phyloP scores from a whole-genome alignment of 129 eudicot genomes.

The Rutidosis leptorrhynchoides region DNA sequence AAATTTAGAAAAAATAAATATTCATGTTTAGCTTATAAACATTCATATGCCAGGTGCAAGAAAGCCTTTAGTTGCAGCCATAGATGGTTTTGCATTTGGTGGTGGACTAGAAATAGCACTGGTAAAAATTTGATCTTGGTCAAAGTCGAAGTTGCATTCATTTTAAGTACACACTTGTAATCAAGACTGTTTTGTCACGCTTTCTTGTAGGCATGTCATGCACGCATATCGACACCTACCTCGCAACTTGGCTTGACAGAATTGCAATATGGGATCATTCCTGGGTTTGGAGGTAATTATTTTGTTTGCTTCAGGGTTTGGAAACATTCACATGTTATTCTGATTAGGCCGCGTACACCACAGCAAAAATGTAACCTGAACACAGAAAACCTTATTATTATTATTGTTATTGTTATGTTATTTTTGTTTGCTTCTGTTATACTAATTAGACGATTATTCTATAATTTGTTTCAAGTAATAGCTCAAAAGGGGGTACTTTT shows the following conservation, averaged over 20 bases:
- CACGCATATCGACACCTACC: constrained; percentile 55
- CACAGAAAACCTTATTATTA: too few species aligned
- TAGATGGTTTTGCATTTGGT: constrained; percentile 66
- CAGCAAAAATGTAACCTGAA: too few species aligned
- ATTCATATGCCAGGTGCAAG: constrained; percentile 40
- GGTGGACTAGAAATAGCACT: constrained; percentile 73
- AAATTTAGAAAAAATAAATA: too few species aligned
- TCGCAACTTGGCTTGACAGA: constrained; percentile 65
- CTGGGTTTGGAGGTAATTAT: constrained; percentile 63
- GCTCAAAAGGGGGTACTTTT: neutral
- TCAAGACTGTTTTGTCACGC: neutral
- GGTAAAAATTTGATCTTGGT: constrained; percentile 29
- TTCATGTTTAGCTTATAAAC: constrained; percentile 1
- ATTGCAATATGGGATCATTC: constrained; percentile 62
- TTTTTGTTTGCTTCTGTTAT: neutral
- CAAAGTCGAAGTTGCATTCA: neutral
- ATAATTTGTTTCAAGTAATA: neutral
- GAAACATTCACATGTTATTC: too few species aligned
- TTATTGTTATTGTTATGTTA: too few species aligned
- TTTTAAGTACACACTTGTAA: neutral
- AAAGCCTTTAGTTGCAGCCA: constrained; percentile 72
- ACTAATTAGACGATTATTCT: neutral
- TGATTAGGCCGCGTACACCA: too few species aligned
- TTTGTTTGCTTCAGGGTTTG: too few species aligned
- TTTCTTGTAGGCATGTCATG: constrained; percentile 55